Percentiles rank a stretch among this genome's conserved stretches.
phyloP scores from a whole-genome alignment of 2,329 filamentous ascomycete species.

The Ophiostoma tasmaniense region DNA sequence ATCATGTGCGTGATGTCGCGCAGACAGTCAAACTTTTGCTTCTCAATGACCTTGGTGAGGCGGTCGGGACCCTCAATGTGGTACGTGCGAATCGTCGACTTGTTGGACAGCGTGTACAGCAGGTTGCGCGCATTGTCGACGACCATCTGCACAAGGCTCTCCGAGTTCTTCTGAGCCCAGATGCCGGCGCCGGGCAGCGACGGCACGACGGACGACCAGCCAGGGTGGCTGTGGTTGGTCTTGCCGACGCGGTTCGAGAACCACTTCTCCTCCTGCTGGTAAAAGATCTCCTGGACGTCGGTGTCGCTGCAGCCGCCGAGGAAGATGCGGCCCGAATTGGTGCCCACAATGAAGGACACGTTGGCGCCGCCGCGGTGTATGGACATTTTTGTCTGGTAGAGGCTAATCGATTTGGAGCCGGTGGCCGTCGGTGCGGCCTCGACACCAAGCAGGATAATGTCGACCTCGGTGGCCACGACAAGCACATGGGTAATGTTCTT shows the following conservation, averaged over 20 bases:
- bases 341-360: slow-evolving; percentile 70
- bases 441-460: slow-evolving; percentile 85
- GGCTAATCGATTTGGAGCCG: slow-evolving; percentile 62
- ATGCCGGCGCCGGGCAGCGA: slow-evolving; percentile 36
- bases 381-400: slow-evolving; percentile 86
- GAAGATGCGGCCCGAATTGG: slow-evolving; percentile 83
- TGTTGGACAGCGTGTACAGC: slow-evolving; percentile 82
- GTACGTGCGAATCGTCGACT: slow-evolving; percentile 84
- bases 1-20: slow-evolving; percentile 82
- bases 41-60: slow-evolving; percentile 57
- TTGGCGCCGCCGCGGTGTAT: slow-evolving; percentile 67
- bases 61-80: slow-evolving; percentile 63
- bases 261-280: slow-evolving; percentile 96
- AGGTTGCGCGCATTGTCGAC: slow-evolving; percentile 83
- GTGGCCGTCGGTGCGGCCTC: slow-evolving; percentile 55
- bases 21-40: slow-evolving; percentile 51
- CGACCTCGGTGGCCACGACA: slow-evolving; percentile 75
- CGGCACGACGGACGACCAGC: slow-evolving; percentile 58
- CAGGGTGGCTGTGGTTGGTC: slow-evolving; percentile 74
- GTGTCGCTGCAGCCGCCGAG: slow-evolving; percentile 74
- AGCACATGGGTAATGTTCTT: slow-evolving; percentile 77
- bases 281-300: slow-evolving; percentile 88
- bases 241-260: slow-evolving; percentile 83
- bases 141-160: slow-evolving; percentile 68
- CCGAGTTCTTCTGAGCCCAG: slow-evolving; percentile 44